Evolutionary conservation across 106 monocot species (phyloP), one percentile per base, ranked within the genome.

Genomic region (Dendrobium huoshanense): DNA sequence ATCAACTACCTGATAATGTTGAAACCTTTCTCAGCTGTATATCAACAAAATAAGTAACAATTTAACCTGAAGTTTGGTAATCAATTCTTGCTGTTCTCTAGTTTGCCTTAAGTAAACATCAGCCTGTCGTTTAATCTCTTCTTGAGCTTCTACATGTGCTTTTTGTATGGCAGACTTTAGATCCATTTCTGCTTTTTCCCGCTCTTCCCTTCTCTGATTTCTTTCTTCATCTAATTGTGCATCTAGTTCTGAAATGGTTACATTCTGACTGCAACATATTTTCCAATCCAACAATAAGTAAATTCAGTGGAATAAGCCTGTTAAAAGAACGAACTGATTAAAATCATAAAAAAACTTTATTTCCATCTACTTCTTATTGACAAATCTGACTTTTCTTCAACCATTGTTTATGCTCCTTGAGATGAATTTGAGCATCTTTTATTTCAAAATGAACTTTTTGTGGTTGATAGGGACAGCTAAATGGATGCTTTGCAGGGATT

Each of bases 191-290:
- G 98, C 91, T 84, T 93, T 92, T 78, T 95, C 88, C 65, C 98
- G 81, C 77, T 98, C 98, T 55, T 73, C 92, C 87, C 86, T 92
- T 86, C 98, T 91, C 73, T 88, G 83, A 68, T 87, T 90, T 86
- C 92, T 90, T 82, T 98, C 92, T 86, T 98, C 98, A 82, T 83
- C 84, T 84, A 95, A 82, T 67, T 90, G 98, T 67, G 80, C 81
- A 84, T 93, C 95, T 65, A 95, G 85, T 86, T 98, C 98, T 73
- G 83, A 87, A 85, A 98, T 90, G 54, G 84, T 87, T 73, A 81
- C 81, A 81, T 88, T 98, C 79, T 95, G 98, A 83, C 98, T 98
- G 77, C 56, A 83, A 55, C 68, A 85, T 82, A 59, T 81, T 55
- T 37, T 22, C 33, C 45, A 59, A 81, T 51, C 17, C 80, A 78